Conservation (phyloP, 2,329 filamentous ascomycete genomes). For the Chrysoporthe austroafricana region DNA sequence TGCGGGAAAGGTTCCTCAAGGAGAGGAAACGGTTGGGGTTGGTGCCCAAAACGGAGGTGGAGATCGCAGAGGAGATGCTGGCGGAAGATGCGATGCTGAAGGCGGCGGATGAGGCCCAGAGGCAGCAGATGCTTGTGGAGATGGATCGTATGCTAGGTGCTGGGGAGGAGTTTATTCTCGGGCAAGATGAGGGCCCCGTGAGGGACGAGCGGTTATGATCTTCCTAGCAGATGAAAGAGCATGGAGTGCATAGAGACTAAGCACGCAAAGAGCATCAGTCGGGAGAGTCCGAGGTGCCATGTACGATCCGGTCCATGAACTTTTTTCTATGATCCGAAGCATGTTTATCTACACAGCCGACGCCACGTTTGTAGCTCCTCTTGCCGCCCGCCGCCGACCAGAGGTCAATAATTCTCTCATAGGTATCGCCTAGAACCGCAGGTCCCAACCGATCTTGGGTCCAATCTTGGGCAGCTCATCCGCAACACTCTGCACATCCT, state of each 20-base stretch:
- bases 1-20: constrained; percentile 67
- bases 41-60: constrained; percentile 48
- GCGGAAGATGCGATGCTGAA: constrained; percentile 11
- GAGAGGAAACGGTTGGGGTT: constrained; percentile 71
- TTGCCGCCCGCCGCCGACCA: background rate
- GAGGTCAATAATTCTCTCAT: background rate
- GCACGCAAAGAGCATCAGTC: background rate
- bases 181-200: constrained; percentile 36
- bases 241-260: background rate
- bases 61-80: constrained; percentile 31
- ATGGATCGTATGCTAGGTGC: constrained; percentile 44
- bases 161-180: constrained; percentile 45
- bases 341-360: background rate
- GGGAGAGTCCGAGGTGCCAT: background rate
- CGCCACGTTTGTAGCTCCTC: background rate
- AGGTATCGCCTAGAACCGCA: constrained; percentile 57
- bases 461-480: constrained; percentile 89
- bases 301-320: constrained; percentile 2
- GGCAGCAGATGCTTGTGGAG: constrained; percentile 42
- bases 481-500: constrained; percentile 97
- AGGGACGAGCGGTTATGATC: background rate
- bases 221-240: background rate
- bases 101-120: background rate
- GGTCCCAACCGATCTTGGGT: constrained; percentile 80
- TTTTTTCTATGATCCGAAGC: constrained; percentile 12